Conservation (phyloP, 2,329 filamentous ascomycete genomes). For the Uncinocarpus reesii region DNA sequence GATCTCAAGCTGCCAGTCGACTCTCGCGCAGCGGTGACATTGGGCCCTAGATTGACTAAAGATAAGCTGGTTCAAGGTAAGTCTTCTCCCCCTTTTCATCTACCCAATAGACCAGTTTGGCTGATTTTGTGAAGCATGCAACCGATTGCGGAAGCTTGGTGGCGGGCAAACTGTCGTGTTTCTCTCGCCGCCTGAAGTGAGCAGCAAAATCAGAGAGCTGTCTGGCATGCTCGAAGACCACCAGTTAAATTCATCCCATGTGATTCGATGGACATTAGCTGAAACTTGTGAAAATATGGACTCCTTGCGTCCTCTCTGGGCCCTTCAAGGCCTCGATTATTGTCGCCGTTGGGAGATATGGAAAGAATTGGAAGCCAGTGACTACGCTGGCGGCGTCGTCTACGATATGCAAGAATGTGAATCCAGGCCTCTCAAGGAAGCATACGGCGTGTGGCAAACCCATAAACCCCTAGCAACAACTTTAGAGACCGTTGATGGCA, state of each 20-base stretch:
- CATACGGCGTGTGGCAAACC: constrained; percentile 21
- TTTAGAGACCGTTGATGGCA: constrained; percentile 1
- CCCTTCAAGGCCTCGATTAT: constrained; percentile 40
- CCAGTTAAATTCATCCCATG: constrained; percentile 41
- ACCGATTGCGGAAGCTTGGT: constrained; percentile 59
- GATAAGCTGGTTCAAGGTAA: constrained; percentile 59
- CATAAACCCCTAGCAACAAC: constrained; percentile 4
- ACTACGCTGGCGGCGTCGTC: background rate
- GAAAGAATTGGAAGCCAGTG: constrained; percentile 19
- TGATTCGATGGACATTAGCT: constrained; percentile 49
- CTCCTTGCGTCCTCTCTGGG: constrained; percentile 48
- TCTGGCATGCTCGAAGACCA: constrained; percentile 2
- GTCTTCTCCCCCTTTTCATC: constrained; percentile 21
- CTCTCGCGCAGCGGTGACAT: constrained; percentile 56
- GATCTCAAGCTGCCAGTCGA: constrained; percentile 52
- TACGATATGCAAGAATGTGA: constrained; percentile 2
- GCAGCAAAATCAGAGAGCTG: constrained; percentile 39
- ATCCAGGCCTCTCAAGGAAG: constrained; percentile 12
- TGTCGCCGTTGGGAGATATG: constrained; percentile 39
- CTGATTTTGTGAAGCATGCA: constrained; percentile 43
- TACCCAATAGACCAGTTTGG: background rate
- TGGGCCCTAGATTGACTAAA: constrained; percentile 57
- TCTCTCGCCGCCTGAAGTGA: constrained; percentile 48
- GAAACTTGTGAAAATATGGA: constrained; percentile 45
- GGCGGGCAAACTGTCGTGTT: constrained; percentile 55